A percentile compares a stretch with the other conserved stretches of the same genome.
These are phyloP conservation scores for Candida tunisiensis DNA, from an alignment of 1,139 yeast species.

Conservation along the genomic window DNA sequence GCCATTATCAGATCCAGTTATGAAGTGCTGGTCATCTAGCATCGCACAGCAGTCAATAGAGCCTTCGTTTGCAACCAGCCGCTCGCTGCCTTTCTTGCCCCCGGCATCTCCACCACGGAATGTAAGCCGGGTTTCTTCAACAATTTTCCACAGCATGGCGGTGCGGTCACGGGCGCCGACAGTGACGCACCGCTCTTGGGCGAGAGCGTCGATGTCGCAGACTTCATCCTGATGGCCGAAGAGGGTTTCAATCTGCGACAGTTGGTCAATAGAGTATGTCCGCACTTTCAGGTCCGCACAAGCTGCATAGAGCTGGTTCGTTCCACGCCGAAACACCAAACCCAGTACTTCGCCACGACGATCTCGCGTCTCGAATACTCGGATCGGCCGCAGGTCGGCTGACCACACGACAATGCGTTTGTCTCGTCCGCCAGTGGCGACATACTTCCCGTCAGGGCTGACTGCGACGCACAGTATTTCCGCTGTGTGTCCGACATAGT, in stretches of 20 bases:
- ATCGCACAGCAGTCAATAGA: conserved; percentile 80
- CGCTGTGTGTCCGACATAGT: conserved; percentile 49
- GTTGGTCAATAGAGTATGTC: conserved; percentile 71
- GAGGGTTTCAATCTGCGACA: conserved; percentile 74
- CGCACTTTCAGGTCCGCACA: conserved; percentile 86
- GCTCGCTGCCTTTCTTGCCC: too few species aligned
- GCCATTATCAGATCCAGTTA: conserved; percentile 94
- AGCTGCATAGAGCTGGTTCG: conserved; percentile 81
- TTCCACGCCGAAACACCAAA: conserved; percentile 56
- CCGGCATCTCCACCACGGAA: conserved; percentile 79
- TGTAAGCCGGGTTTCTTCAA: conserved; percentile 86
- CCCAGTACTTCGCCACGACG: conserved; percentile 58
- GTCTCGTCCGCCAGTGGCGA: conserved; percentile 86
- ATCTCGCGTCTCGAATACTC: conserved; percentile 58
- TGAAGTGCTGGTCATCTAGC: conserved; percentile 84
- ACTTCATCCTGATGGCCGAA: conserved; percentile 94
- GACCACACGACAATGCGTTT: conserved; percentile 75
- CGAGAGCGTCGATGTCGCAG: conserved; percentile 61
- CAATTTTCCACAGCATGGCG: conserved; percentile 90
- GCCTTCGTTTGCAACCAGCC: conserved; percentile 36
- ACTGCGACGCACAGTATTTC: conserved; percentile 69
- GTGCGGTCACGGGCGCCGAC: conserved; percentile 93
- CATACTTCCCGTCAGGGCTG: conserved; percentile 71
- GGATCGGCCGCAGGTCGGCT: conserved; percentile 55
- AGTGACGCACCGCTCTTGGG: conserved; percentile 82